phyloP scores from a whole-genome alignment of 2,329 filamentous ascomycete species.

The Ophiostoma angusticollis region DNA sequence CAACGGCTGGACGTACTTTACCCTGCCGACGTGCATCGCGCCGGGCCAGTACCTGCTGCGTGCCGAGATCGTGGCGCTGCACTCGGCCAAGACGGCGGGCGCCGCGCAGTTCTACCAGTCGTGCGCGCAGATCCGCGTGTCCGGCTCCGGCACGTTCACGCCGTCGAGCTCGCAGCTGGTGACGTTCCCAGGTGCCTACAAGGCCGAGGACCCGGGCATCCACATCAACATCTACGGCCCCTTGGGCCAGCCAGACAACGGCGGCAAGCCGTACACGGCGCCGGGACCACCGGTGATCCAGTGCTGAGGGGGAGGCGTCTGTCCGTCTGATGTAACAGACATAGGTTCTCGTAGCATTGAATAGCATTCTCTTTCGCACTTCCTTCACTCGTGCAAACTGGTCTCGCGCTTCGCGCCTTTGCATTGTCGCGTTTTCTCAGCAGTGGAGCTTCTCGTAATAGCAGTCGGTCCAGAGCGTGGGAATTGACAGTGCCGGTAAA shows the following conservation, averaged over 20 bases:
- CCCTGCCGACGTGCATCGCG: conserved; percentile 36
- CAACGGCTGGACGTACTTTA: conserved; percentile 35
- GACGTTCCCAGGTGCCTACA: conserved; percentile 33
- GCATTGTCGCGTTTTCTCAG: conserved; percentile 12
- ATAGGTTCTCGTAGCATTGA: conserved; percentile 2
- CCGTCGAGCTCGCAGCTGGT: conserved; percentile 26
- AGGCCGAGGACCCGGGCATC: conserved; percentile 31
- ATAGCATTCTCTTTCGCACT: background rate
- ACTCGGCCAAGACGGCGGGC: conserved; percentile 29
- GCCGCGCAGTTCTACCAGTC: conserved; percentile 32
- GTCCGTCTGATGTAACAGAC: too few species aligned
- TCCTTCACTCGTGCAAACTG: background rate
- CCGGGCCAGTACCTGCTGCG: conserved; percentile 42
- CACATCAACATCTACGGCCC: conserved; percentile 34
- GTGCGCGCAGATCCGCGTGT: conserved; percentile 29
- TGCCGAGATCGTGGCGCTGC: conserved; percentile 40
- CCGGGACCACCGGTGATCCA: conserved; percentile 24
- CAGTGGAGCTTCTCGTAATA: too few species aligned
- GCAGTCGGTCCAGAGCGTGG: too few species aligned
- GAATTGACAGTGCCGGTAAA: too few species aligned
- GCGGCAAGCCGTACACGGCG: conserved; percentile 26
- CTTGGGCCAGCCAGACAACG: conserved; percentile 28
- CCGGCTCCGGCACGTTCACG: conserved; percentile 26
- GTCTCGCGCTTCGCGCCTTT: conserved; percentile 14
- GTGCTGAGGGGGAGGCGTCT: conserved; percentile 18